A percentile compares a stretch with the other conserved stretches of the same genome.
Conservation (phyloP, 2,329 filamentous ascomycete species). For the Xylaria sp. region DNA sequence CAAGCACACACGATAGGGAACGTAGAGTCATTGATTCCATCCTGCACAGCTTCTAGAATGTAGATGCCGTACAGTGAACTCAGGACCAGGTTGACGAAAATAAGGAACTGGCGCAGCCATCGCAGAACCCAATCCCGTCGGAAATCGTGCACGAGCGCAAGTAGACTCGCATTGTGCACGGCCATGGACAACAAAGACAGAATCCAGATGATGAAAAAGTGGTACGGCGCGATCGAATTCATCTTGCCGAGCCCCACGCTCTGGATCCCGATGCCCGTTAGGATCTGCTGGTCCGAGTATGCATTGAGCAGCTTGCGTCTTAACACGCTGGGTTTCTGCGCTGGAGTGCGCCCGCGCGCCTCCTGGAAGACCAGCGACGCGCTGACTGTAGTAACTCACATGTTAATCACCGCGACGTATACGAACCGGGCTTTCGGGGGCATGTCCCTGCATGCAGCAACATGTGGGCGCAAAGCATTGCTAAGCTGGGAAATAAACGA, state of each 20-base stretch:
- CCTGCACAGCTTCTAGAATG: conserved; percentile 64
- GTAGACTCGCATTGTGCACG: conserved; percentile 71
- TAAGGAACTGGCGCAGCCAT: conserved; percentile 72
- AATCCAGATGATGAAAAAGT: conserved; percentile 79
- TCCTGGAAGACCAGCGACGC: conserved; percentile 67
- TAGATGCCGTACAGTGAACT: conserved; percentile 66
- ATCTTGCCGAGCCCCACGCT: conserved; percentile 69
- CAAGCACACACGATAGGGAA: conserved; percentile 71
- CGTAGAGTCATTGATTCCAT: conserved; percentile 60
- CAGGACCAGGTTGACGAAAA: conserved; percentile 71
- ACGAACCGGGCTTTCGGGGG: background rate
- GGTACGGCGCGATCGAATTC: conserved; percentile 69
- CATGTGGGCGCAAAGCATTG: background rate
- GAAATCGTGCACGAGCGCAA: conserved; percentile 73
- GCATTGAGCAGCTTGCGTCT: conserved; percentile 71
- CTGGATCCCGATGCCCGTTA: conserved; percentile 76
- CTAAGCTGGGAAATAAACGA: background rate
- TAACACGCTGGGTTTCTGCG: conserved; percentile 60
- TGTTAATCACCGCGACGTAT: background rate
- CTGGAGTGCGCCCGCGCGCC: conserved; percentile 44
- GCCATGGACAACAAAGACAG: conserved; percentile 71
- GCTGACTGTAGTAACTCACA: conserved; percentile 51
- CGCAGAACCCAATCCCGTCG: conserved; percentile 72
- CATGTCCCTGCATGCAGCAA: background rate
- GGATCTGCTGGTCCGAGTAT: conserved; percentile 74